phyloP scores from a whole-genome alignment of 2,329 filamentous ascomycete genomes.

The Paraphoma sp. region DNA sequence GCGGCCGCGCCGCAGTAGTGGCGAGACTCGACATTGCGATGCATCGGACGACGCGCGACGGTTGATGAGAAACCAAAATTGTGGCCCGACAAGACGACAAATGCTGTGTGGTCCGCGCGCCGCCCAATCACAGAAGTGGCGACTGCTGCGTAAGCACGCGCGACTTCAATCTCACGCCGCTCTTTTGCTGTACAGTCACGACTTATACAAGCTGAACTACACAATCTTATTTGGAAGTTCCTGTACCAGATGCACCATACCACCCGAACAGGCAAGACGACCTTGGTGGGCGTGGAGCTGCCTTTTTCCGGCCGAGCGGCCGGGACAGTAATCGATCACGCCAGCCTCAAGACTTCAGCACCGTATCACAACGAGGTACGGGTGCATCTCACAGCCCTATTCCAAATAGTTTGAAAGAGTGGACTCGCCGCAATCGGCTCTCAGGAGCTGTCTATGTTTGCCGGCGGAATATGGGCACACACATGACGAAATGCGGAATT shows the following conservation, averaged over 20 bases:
- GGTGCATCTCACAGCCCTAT: not conserved
- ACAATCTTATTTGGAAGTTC: constrained; percentile 5
- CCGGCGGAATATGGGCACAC: not conserved
- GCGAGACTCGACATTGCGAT: constrained; percentile 4
- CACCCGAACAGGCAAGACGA: not conserved
- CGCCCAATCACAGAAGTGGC: constrained; percentile 3
- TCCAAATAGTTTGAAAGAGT: not conserved
- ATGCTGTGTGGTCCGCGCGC: not conserved
- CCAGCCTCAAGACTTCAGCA: not conserved
- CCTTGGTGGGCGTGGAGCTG: not conserved
- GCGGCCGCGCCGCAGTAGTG: constrained; percentile 6
- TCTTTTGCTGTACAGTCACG: constrained; percentile 4
- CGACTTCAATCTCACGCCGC: constrained; percentile 19
- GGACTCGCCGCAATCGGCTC: not conserved
- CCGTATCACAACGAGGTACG: not conserved
- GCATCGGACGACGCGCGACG: constrained; percentile 6
- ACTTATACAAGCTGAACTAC: not conserved
- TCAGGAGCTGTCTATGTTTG: not conserved
- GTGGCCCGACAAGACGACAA: constrained; percentile 1
- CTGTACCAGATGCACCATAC: not conserved
- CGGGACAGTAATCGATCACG: not conserved
- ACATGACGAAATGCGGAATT: not conserved
- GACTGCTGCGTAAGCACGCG: constrained; percentile 19
- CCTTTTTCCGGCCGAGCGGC: not conserved
- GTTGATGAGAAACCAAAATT: not conserved